Evolutionary conservation across 1,284 basidiomycete genomes (phyloP).

Genomic region (Pseudozyma sp.): DNA sequence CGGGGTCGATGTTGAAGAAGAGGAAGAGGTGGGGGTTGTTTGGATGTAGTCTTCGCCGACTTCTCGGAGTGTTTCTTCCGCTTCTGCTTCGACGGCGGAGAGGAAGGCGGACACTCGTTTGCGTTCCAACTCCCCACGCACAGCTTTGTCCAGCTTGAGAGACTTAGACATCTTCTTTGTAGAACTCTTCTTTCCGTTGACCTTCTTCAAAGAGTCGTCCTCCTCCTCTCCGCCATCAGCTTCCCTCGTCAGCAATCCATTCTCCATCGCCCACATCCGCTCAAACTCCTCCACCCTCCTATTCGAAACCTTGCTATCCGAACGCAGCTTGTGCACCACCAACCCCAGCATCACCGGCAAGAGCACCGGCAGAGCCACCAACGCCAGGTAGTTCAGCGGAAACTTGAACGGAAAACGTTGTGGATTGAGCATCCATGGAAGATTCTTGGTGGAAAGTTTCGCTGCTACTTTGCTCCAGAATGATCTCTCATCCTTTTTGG

Average conservation of each 20-base stretch:
- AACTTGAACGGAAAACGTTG: slow-evolving; percentile 44
- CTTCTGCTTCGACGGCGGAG: slow-evolving; percentile 17
- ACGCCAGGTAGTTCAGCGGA: slow-evolving; percentile 55
- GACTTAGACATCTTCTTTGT: slow-evolving; percentile 3
- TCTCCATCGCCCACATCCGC: slow-evolving; percentile 32
- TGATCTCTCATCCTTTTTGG: neutral
- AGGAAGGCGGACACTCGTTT: slow-evolving; percentile 18
- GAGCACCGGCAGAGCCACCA: slow-evolving; percentile 43
- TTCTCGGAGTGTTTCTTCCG: slow-evolving; percentile 29
- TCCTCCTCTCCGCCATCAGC: neutral
- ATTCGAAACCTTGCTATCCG: slow-evolving; percentile 17
- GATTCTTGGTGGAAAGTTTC: slow-evolving; percentile 13
- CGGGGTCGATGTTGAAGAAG: slow-evolving; percentile 1
- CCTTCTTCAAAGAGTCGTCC: neutral
- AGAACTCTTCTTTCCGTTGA: neutral
- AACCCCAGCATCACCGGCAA: slow-evolving; percentile 50
- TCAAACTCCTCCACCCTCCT: slow-evolving; percentile 36
- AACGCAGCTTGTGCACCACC: slow-evolving; percentile 35
- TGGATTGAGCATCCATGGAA: slow-evolving; percentile 58
- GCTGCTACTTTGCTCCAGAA: neutral
- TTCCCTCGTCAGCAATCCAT: slow-evolving; percentile 13
- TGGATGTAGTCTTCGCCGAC: slow-evolving; percentile 29
- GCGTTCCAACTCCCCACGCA: slow-evolving; percentile 8
- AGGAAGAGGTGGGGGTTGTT: neutral
- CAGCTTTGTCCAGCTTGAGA: slow-evolving; percentile 11